A percentile compares a stretch with the other conserved stretches of the same genome.
Evolutionary conservation across 305 asterid species (phyloP).

Genomic region (Solanum hybrid): DNA sequence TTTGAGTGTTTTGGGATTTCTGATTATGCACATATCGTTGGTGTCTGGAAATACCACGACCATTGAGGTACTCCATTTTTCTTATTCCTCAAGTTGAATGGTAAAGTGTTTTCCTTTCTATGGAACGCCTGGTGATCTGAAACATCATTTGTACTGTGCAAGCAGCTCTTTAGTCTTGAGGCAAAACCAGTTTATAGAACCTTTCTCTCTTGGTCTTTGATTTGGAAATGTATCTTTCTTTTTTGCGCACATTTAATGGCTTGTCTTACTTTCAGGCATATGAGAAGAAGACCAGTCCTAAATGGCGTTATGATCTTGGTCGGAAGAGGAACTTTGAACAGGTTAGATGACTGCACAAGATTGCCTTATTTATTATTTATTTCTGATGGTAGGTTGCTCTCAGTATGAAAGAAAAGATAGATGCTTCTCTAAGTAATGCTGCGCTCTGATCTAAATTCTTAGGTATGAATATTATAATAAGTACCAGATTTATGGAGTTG

Average conservation of each 20-base stretch:
- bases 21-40: slow-evolving; percentile 91
- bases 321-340: slow-evolving; percentile 88
- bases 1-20: slow-evolving; percentile 88
- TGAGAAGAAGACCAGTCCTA: slow-evolving; percentile 75
- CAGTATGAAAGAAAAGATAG: neutral
- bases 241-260: neutral
- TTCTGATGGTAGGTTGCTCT: neutral
- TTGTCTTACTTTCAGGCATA: slow-evolving; percentile 52
- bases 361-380: neutral
- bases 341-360: slow-evolving; percentile 30
- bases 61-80: slow-evolving; percentile 58
- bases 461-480: neutral
- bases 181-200: neutral
- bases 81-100: neutral
- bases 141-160: neutral
- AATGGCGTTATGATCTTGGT: slow-evolving; percentile 98
- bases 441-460: neutral
- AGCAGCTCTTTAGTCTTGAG: neutral
- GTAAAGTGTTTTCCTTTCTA: neutral
- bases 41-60: slow-evolving; percentile 89
- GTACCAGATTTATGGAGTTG: neutral
- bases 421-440: neutral
- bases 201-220: neutral
- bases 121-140: neutral
- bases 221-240: neutral